Evolutionary conservation across 164 flowering plant genomes (phyloP), one percentile per base, ranked within the genome.

Genomic region (Aristolochia fimbriata): DNA sequence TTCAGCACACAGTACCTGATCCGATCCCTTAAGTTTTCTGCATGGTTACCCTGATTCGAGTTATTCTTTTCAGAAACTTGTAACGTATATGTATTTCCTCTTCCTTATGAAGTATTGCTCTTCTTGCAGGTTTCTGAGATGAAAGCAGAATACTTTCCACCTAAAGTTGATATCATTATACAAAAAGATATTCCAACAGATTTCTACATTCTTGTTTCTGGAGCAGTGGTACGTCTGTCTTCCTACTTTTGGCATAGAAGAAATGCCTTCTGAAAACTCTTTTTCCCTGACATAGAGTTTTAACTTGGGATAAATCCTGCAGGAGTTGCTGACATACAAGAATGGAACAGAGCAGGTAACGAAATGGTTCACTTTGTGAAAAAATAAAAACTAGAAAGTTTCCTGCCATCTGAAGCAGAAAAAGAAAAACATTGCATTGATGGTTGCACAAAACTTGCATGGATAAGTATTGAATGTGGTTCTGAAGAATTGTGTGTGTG

Each of bases 121-220:
- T 52, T 22, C 11, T 22, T 52, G 30, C 80, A 90, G 97, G 90
- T 87, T 15, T 71, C 93, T 15, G 89, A 87, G 70, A 84, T 91
- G 84, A 86, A 73, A 73, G 96, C 93, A 70, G 97, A 91, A 65
- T 91, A 86, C 68, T 91, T 75, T 67, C 96, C 97, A 52, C 96
- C 96, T 8, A 87, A 86, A 68, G 85, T 87, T 53, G 97, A 91
- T 57, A 78, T 91, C 49, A 68, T 87, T 56, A 66, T 87, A 68
- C 91, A 87, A 66, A 91, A 87, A 68, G 97, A 91, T 76, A 78
- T 85, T 49, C 83, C 97, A 17, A 86, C 89, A 68, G 96, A 91
- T 71, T 81, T 87, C 74, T 91, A 91, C 75, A 82, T 87, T 45
- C 54, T 91, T 20, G 97, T 82, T 47, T 84, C 88, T 15, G 96